Evolutionary conservation across 306 rosid genomes (phyloP), one percentile per base, ranked within the genome.

Genomic region (Vigna hirtella): DNA sequence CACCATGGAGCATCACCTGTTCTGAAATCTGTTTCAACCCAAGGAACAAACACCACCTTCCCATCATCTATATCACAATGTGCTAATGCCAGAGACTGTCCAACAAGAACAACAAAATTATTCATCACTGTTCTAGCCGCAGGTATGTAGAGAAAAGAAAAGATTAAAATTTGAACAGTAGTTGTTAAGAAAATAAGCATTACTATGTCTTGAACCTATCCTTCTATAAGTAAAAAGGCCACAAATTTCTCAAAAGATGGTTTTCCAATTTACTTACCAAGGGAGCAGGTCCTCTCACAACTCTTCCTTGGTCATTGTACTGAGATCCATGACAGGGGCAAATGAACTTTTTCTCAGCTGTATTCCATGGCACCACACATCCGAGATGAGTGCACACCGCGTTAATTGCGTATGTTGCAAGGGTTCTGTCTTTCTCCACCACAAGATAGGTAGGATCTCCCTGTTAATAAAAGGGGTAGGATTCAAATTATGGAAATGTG

Each of bases 311-410:
- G 64, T 91, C 77, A 56, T 89, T 93, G 93, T 93, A 93, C 76
- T 87, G 99, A 78, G 98, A 96, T 71, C 99, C 99, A 84, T 96
- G 99, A 91, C 99, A 96, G 2, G 99, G 99, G 82, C 99, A 96
- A 52, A 96, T 79, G 91, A 93, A 96, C 84, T 96, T 93, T 32
- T 93, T 93, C 85, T 91, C 98, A 1, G 97, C 97, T 11, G 28
- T 0, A 83, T 96, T 96, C 79, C 87, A 96, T 18, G 99, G 99
- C 85, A 96, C 99, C 0, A 96, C 99, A 65, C 99, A 96, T 42
- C 99, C 99, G 2, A 96, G 99, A 78, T 96, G 99, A 36, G 99
- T 93, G 97, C 98, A 96, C 30, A 96, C 99, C 0, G 89, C 99
- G n/a, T 96, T 96, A 72, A 93, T 96, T 15, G 91, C 99, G 45